Evolutionary conservation across 257 asterid genomes (phyloP), one percentile per base, ranked within the genome.

Genomic region (Nicotiana attenuata): DNA sequence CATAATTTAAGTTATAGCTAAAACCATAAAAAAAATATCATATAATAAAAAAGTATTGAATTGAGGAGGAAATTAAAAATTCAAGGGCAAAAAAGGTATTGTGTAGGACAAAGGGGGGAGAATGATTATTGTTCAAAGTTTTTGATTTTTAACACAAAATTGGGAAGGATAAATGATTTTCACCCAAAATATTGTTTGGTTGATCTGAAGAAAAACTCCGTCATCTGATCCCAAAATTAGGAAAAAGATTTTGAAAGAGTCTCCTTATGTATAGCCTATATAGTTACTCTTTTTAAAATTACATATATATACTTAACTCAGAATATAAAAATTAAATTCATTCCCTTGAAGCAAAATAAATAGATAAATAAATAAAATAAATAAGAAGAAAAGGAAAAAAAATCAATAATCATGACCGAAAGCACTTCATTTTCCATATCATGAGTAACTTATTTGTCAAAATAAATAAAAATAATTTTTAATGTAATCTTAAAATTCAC

Each of bases 381-480:
- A n/a, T n/a, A 10, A 24, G 15, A 28, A 3, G 19, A 9, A 64
- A 28, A 65, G 2, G 5, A 69, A 45, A 71, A 22, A 71, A 15
- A 45, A 35, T 73, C 78, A 73, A 71, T 47, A 41, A 73, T 47
- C 78, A 73, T 73, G 78, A 73, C 7, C 78, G 26, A 47, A 73
- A 47, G 1, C 22, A 69, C 47, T 69, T 69, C 77, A 41, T 41
- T 69, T 69, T 2, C 50, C 13, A 2, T 41, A 41, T 41, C 50
- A 41, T 41, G 13, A 9, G 9, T 41, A 41, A 41, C 50, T 41
- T 41, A 3, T 9, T 41, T 41, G 0, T 1, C 13, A 41, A 41
- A 41, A 41, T 41, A 41, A 41, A 41, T 41, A 41, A 41, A 41
- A 41, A 0, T 41, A 9, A 41, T 9, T 41, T 9, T 41, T 41